Conservation (phyloP, 345 rosid genomes). For the Eucalyptus tenuipes region DNA sequence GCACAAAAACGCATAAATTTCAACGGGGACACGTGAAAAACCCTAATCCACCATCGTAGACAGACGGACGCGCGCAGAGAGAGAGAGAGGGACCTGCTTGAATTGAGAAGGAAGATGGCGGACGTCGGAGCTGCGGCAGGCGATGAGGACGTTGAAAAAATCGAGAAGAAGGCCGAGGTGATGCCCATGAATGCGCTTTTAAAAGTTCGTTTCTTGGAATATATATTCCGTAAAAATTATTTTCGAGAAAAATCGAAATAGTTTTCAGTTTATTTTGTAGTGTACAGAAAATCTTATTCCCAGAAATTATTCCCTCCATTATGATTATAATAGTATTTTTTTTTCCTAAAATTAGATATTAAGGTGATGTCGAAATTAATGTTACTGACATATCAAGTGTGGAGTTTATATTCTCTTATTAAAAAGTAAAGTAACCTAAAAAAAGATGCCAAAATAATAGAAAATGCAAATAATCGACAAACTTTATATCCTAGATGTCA, state of each 20-base stretch:
- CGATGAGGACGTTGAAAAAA: not conserved
- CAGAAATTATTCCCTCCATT: not conserved
- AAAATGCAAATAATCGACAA: not conserved
- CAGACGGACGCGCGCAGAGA: not conserved
- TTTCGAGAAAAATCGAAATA: not conserved
- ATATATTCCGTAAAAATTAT: not conserved
- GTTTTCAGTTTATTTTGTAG: not conserved
- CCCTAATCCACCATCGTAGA: not conserved
- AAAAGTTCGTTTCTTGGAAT: not conserved
- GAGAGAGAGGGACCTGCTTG: not conserved
- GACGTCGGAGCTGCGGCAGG: not conserved
- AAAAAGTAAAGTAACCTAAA: not conserved
- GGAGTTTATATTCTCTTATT: not conserved
- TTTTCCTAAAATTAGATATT: not conserved
- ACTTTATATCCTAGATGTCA: not conserved
- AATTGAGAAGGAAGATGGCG: not conserved
- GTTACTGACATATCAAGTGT: not conserved
- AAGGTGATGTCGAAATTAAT: not conserved
- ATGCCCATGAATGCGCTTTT: not conserved
- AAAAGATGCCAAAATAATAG: not conserved
- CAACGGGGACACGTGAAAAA: not conserved
- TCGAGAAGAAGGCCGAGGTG: not conserved
- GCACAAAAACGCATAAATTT: not conserved
- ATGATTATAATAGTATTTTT: not conserved
- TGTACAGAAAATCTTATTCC: not conserved